Evolutionary conservation across 2,329 filamentous ascomycete genomes (phyloP).

Genomic region (Fusarium hostae): DNA sequence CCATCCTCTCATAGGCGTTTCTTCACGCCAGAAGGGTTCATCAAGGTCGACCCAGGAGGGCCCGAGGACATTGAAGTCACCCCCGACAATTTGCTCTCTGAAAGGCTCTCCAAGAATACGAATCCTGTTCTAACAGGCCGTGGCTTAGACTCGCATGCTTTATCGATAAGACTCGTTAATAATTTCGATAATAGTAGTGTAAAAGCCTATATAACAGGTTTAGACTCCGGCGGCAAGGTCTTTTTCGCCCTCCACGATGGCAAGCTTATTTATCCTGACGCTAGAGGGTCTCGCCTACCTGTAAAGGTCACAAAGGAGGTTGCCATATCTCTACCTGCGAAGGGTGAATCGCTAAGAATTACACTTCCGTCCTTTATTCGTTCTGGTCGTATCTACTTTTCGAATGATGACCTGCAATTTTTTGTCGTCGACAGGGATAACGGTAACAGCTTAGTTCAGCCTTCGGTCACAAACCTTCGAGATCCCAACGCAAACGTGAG

Average conservation of each 20-base stretch:
- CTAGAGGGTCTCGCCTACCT: background rate
- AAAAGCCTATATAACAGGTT: background rate
- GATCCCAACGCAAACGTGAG: conserved; percentile 56
- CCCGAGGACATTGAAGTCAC: background rate
- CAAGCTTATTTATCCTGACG: background rate
- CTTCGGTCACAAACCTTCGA: conserved; percentile 55
- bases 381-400: conserved; percentile 58
- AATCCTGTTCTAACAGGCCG: background rate
- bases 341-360: background rate
- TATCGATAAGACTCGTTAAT: background rate
- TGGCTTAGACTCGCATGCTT: background rate
- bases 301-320: background rate
- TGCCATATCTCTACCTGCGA: background rate
- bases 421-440: conserved; percentile 50
- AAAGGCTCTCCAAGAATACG: background rate
- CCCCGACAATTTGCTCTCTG: background rate
- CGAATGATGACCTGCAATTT: conserved; percentile 55
- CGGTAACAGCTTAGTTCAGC: conserved; percentile 57
- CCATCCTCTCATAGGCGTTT: background rate
- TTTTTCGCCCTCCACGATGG: background rate
- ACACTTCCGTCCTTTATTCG: conserved; percentile 52
- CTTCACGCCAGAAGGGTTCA: background rate
- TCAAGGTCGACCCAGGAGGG: background rate
- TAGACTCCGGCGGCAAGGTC: background rate
- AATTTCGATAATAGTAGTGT: background rate